Percentiles rank a stretch among this genome's conserved stretches.
Conservation (phyloP, 78 protist species). For the Diacronema lutheri region DNA sequence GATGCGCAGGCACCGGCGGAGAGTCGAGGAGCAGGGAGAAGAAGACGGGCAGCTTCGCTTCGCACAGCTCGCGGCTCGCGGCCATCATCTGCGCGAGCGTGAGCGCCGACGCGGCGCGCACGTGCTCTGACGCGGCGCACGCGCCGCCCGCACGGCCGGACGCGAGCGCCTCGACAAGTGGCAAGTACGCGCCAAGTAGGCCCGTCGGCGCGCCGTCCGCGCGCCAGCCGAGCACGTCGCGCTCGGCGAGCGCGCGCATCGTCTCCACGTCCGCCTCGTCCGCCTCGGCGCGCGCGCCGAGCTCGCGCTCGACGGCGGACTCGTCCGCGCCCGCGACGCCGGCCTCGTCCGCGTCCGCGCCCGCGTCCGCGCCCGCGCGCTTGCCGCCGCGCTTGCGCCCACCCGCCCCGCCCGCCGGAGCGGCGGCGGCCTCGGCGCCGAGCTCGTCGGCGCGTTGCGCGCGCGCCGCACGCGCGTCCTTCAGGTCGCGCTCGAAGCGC, state of each 20-base stretch:
- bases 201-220: neutral
- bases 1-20: no score
- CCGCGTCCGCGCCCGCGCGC: neutral
- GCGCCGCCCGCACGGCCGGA: neutral
- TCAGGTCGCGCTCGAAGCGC: neutral
- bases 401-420: no score
- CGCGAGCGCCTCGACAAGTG: neutral
- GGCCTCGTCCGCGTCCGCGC: neutral
- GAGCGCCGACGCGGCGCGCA: conserved; percentile 61
- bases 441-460: no score
- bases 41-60: conserved; percentile 55
- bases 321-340: neutral
- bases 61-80: conserved; percentile 5
- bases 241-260: neutral
- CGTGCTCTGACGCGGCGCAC: neutral
- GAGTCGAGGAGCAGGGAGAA: conserved; percentile 54
- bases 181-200: neutral
- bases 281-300: neutral
- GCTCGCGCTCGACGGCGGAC: no score
- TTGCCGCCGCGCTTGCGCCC: no score
- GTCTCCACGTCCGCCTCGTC: neutral
- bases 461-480: no score
- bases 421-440: neutral
- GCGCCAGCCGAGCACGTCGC: neutral
- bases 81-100: conserved; percentile 76